A percentile compares a stretch with the other conserved stretches of the same genome.
Conservation (phyloP, 306 rosid species). For the Cicer chorassanicum region DNA sequence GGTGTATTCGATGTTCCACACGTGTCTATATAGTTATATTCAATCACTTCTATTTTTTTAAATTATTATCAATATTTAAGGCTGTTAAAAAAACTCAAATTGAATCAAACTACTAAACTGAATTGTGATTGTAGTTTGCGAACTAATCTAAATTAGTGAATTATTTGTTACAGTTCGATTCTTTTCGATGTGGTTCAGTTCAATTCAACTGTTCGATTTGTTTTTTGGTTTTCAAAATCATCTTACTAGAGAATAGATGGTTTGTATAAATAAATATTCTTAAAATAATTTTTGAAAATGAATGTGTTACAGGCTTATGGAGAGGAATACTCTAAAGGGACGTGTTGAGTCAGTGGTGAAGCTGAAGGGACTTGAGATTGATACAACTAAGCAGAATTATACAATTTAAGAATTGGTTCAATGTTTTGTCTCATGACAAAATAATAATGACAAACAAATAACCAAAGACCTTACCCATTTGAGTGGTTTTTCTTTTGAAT, state of each 20-base stretch:
- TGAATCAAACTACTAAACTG: no score
- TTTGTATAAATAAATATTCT: not conserved
- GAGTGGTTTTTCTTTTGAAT: constrained; percentile 6
- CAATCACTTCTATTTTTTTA: no score
- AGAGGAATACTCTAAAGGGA: constrained; percentile 78
- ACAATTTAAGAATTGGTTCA: constrained; percentile 54
- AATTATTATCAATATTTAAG: no score
- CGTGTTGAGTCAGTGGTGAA: constrained; percentile 91
- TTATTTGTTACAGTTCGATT: no score
- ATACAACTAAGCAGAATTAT: constrained; percentile 69
- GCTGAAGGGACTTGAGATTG: constrained; percentile 87
- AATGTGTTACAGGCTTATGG: constrained; percentile 69
- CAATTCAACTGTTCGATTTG: no score
- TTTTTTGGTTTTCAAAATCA: no score
- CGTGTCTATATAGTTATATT: no score
- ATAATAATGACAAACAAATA: constrained; percentile 56
- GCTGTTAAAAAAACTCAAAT: no score
- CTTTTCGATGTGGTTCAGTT: no score
- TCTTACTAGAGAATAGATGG: not conserved
- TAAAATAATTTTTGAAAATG: constrained; percentile 23
- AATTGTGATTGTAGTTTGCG: no score
- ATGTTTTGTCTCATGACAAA: constrained; percentile 15
- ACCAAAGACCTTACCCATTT: constrained; percentile 24
- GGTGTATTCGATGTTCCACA: no score
- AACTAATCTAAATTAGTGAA: no score